These are phyloP conservation scores for Asparagopsis taxiformis DNA, from an alignment of 31 red algal genomes.

Conservation along the genomic window DNA sequence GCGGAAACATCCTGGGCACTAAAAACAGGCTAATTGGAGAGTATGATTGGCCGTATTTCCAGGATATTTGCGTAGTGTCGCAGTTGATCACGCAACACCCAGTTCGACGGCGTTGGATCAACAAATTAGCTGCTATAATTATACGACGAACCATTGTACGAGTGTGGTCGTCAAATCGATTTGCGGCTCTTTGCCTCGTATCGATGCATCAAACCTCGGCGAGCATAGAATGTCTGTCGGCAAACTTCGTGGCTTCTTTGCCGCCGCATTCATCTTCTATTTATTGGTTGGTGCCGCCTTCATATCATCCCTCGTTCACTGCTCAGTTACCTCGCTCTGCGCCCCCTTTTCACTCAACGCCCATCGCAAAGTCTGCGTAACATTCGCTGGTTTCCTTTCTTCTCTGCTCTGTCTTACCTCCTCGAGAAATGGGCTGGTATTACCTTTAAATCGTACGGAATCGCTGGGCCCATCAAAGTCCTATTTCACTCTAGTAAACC, in stretches of 20 bases:
- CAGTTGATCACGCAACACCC: too few relatives aligned
- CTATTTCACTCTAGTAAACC: conserved; percentile 55
- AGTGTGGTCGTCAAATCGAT: too few relatives aligned
- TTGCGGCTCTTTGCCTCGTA: too few relatives aligned
- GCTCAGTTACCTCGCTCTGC: conserved; percentile 35
- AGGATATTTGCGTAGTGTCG: too few relatives aligned
- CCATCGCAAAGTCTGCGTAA: conserved; percentile 24
- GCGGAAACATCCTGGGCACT: too few relatives aligned
- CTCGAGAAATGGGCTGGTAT: conserved; percentile 54
- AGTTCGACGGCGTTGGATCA: too few relatives aligned
- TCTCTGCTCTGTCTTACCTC: conserved; percentile 40
- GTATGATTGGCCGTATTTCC: too few relatives aligned
- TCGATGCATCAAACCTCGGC: too few relatives aligned
- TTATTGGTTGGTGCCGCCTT: conserved; percentile 33
- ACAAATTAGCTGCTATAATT: too few relatives aligned
- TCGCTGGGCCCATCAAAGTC: conserved; percentile 32
- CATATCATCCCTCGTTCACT: conserved; percentile 26
- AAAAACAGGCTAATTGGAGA: too few relatives aligned
- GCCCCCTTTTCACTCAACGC: conserved; percentile 38
- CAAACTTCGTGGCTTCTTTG: conserved; percentile 13
- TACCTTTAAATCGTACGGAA: conserved; percentile 50
- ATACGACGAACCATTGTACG: too few relatives aligned
- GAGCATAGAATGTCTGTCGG: neutral
- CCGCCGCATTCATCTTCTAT: conserved; percentile 24
- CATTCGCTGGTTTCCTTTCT: conserved; percentile 36